Percentiles rank a stretch among this genome's conserved stretches.
These are phyloP conservation scores for Echinochloa phyllopogon DNA, from an alignment of 176 grass and related monocot species.

Conservation along the genomic window DNA sequence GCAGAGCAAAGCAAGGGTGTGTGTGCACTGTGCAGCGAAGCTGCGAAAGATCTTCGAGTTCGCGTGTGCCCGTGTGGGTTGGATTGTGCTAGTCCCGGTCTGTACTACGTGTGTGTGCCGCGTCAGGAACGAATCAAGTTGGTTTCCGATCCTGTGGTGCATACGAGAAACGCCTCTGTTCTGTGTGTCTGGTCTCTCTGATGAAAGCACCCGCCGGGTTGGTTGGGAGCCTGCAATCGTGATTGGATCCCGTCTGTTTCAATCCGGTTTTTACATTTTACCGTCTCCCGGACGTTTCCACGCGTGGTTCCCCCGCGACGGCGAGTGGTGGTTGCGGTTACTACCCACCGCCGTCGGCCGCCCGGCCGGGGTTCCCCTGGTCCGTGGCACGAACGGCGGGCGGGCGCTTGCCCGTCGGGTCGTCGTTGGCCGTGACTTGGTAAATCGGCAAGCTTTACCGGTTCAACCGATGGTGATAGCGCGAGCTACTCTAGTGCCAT, in stretches of 20 bases:
- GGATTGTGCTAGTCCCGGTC: neutral
- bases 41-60: neutral
- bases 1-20: slow-evolving; percentile 2
- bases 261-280: neutral
- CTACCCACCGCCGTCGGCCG: slow-evolving; percentile 11
- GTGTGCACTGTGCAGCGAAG: slow-evolving; percentile 25
- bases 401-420: neutral
- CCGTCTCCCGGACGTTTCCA: neutral
- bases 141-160: slow-evolving; percentile 22
- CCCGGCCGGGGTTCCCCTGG: neutral
- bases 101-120: slow-evolving; percentile 26
- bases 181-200: neutral
- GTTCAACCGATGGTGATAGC: slow-evolving; percentile 43
- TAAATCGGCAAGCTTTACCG: slow-evolving; percentile 48
- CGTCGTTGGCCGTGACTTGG: slow-evolving; percentile 44
- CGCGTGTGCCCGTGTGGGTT: slow-evolving; percentile 22
- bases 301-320: neutral
- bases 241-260: neutral
- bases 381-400: slow-evolving; percentile 23
- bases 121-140: slow-evolving; percentile 26
- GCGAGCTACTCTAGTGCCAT: slow-evolving; percentile 21
- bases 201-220: neutral
- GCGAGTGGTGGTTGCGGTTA: slow-evolving; percentile 10
- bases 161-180: slow-evolving; percentile 6
- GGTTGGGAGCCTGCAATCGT: neutral